These are phyloP conservation scores for Liriodendron chinense DNA, from an alignment of 164 flowering plant genomes.

Conservation along the genomic window DNA sequence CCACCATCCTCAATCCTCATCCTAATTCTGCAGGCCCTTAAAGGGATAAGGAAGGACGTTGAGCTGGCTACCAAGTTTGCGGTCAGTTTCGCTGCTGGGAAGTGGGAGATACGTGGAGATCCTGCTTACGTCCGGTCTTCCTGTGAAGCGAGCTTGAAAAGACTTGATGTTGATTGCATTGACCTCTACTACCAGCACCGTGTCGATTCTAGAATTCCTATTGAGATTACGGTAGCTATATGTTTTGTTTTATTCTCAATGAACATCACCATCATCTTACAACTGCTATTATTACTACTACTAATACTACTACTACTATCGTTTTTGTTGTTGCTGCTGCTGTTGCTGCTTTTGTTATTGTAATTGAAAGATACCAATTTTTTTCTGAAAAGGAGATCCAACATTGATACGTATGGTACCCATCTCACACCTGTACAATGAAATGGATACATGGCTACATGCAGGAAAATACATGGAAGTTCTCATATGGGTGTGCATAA, in stretches of 20 bases:
- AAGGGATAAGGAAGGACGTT: slow-evolving; percentile 18
- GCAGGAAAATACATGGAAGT: too few species aligned
- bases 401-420: too few species aligned
- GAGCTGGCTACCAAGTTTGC: slow-evolving; percentile 29
- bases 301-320: too few species aligned
- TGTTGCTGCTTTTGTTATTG: too few species aligned
- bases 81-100: slow-evolving; percentile 4
- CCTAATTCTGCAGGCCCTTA: slow-evolving; percentile 13
- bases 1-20: not conserved
- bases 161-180: slow-evolving; percentile 15
- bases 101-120: slow-evolving; percentile 15
- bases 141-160: slow-evolving; percentile 17
- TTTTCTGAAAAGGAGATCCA: too few species aligned
- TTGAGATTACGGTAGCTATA: slow-evolving; percentile 12
- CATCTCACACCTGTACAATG: too few species aligned
- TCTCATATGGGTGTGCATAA: too few species aligned
- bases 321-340: not conserved
- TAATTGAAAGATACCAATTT: too few species aligned
- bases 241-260: too few species aligned
- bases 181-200: slow-evolving; percentile 22
- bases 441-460: too few species aligned
- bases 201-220: slow-evolving; percentile 11
- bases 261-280: too few species aligned
- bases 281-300: too few species aligned
- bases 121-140: slow-evolving; percentile 10